These are phyloP conservation scores for Solanum corneliomulleri DNA, from an alignment of 257 asterid genomes.

Conservation along the genomic window DNA sequence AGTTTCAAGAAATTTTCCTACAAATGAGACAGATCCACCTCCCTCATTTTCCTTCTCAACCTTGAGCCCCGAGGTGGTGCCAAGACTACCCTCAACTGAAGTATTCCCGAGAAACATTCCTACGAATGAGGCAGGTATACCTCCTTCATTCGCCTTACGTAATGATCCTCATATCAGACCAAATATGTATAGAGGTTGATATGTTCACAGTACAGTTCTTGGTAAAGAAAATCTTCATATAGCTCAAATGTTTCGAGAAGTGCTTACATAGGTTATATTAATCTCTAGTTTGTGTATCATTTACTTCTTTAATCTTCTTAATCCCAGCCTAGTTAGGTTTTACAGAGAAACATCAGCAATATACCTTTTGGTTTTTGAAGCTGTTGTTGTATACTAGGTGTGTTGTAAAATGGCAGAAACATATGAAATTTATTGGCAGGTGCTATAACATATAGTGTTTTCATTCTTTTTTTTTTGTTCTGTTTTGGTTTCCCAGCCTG, in stretches of 20 bases:
- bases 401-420: neutral
- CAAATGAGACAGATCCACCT: constrained; percentile 18
- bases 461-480: no score
- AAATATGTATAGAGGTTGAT: constrained; percentile 17
- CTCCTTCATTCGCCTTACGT: constrained; percentile 20
- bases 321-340: neutral
- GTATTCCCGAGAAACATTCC: constrained; percentile 6
- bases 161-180: constrained; percentile 24
- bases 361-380: neutral
- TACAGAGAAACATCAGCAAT: neutral
- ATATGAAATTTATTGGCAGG: neutral
- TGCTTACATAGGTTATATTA: neutral
- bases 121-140: constrained; percentile 13
- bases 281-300: neutral
- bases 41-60: constrained; percentile 27
- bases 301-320: neutral
- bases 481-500: neutral
- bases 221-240: neutral
- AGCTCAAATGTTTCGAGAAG: neutral
- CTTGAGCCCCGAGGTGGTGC: constrained; percentile 19
- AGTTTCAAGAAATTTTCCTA: constrained; percentile 1
- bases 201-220: constrained; percentile 2
- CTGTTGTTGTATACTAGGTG: neutral
- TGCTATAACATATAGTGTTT: neutral
- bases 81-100: constrained; percentile 14